A percentile compares a stretch with the other conserved stretches of the same genome.
Conservation (phyloP, 2,329 filamentous ascomycete genomes). For the Graphilbum sp. region DNA sequence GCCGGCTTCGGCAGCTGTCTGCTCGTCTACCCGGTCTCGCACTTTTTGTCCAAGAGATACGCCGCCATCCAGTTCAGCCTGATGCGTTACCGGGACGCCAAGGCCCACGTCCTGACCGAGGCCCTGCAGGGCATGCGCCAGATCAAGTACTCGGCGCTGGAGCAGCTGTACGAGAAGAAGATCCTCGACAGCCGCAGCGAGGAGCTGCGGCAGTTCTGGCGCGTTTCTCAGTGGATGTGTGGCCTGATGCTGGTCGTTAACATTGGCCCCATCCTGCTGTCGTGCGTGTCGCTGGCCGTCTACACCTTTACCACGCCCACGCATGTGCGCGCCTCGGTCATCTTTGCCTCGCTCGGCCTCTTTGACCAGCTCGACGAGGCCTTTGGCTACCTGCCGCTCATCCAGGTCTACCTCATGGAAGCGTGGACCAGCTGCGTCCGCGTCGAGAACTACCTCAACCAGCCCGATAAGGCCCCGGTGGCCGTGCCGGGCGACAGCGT, state of each 20-base stretch:
- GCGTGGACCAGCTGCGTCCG: constrained; percentile 19
- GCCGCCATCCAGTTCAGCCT: constrained; percentile 16
- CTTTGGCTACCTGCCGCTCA: constrained; percentile 15
- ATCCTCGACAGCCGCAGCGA: constrained; percentile 18
- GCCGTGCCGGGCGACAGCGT: constrained; percentile 12
- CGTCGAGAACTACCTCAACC: constrained; percentile 18
- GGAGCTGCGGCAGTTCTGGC: constrained; percentile 19
- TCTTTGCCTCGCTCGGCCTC: constrained; percentile 19
- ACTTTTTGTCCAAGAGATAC: constrained; percentile 15
- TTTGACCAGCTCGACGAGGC: constrained; percentile 20
- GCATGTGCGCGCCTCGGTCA: constrained; percentile 17
- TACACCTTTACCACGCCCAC: constrained; percentile 17
- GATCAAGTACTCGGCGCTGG: constrained; percentile 21
- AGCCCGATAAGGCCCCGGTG: constrained; percentile 15
- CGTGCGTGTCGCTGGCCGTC: constrained; percentile 15
- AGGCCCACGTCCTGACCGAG: constrained; percentile 19
- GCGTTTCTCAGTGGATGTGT: constrained; percentile 15
- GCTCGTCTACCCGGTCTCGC: constrained; percentile 15
- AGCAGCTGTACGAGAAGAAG: constrained; percentile 18
- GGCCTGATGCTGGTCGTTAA: constrained; percentile 16
- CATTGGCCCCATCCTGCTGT: constrained; percentile 17
- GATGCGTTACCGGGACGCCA: constrained; percentile 19
- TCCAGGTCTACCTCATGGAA: constrained; percentile 19
- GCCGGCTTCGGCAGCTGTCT: constrained; percentile 15
- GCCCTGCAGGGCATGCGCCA: constrained; percentile 21